Conservation (phyloP, 2,329 filamentous ascomycete species). For the Metarhizium anisopliae region DNA sequence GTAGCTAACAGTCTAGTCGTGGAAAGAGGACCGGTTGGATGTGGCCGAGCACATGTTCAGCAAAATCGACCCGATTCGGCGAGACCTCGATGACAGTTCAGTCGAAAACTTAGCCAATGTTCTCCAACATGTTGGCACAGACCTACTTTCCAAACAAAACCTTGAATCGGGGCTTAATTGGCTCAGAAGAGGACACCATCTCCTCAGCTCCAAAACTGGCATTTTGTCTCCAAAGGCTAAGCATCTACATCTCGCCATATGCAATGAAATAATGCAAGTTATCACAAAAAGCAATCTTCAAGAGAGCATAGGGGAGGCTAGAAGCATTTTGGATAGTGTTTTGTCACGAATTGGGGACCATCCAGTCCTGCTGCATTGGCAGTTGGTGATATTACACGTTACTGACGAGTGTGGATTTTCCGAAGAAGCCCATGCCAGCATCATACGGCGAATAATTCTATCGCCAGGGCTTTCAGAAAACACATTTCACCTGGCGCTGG, state of each 20-base stretch:
- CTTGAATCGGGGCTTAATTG: constrained; percentile 55
- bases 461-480: constrained; percentile 49
- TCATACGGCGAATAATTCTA: constrained; percentile 53
- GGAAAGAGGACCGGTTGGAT: constrained; percentile 63
- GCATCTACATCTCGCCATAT: constrained; percentile 57
- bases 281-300: constrained; percentile 38
- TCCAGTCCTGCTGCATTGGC: constrained; percentile 57
- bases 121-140: constrained; percentile 63
- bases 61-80: constrained; percentile 39
- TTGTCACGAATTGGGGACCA: constrained; percentile 55
- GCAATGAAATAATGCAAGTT: constrained; percentile 52
- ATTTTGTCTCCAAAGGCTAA: constrained; percentile 47
- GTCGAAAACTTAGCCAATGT: constrained; percentile 58
- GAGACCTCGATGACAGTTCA: constrained; percentile 34
- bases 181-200: constrained; percentile 58
- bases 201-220: constrained; percentile 46
- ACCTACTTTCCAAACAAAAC: constrained; percentile 42
- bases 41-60: constrained; percentile 71
- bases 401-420: constrained; percentile 39
- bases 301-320: constrained; percentile 41
- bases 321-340: constrained; percentile 49
- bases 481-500: constrained; percentile 57
- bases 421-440: constrained; percentile 35
- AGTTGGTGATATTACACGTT: constrained; percentile 54
- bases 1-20: constrained; percentile 45